phyloP scores from a whole-genome alignment of 164 flowering plant genomes.

The Chimonanthus praecox region DNA sequence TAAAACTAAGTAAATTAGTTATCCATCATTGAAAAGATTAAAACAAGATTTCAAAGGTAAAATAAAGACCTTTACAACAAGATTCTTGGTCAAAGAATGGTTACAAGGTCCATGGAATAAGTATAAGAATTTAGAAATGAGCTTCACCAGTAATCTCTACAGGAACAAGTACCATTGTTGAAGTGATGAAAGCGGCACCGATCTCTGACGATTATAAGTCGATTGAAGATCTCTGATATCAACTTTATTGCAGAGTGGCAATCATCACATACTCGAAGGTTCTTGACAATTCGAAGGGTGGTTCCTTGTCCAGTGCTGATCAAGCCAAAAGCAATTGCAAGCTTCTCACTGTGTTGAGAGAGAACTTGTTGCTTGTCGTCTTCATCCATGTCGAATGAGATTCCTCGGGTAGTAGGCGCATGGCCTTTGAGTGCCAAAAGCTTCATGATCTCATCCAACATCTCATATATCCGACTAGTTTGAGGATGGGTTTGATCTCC shows the following conservation, averaged over 20 bases:
- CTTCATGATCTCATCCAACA: conserved; percentile 21
- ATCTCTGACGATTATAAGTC: conserved; percentile 23
- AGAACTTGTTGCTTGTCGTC: conserved; percentile 23
- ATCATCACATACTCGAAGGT: conserved; percentile 24
- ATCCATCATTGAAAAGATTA: no score
- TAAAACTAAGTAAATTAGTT: no score
- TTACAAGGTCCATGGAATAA: no score
- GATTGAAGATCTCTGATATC: conserved; percentile 22
- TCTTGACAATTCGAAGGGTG: conserved; percentile 22
- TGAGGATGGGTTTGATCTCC: conserved; percentile 21
- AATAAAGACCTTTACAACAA: no score
- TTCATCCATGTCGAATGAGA: conserved; percentile 21
- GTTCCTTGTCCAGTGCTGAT: conserved; percentile 21
- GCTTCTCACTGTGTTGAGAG: conserved; percentile 23
- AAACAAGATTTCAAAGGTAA: no score
- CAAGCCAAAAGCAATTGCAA: conserved; percentile 29
- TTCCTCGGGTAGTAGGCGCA: conserved; percentile 13
- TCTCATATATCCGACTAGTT: conserved; percentile 13
- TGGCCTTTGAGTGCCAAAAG: conserved; percentile 20
- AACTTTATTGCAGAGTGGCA: conserved; percentile 26
- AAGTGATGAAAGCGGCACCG: conserved; percentile 28
- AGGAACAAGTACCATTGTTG: conserved; percentile 25
- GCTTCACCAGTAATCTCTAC: conserved; percentile 25
- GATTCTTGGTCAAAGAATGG: no score
- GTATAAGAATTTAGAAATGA: neutral